Base-by-base conservation (phyloP, 2,329 filamentous ascomycete genomes). In the Talaromyces funiculosus region DNA sequence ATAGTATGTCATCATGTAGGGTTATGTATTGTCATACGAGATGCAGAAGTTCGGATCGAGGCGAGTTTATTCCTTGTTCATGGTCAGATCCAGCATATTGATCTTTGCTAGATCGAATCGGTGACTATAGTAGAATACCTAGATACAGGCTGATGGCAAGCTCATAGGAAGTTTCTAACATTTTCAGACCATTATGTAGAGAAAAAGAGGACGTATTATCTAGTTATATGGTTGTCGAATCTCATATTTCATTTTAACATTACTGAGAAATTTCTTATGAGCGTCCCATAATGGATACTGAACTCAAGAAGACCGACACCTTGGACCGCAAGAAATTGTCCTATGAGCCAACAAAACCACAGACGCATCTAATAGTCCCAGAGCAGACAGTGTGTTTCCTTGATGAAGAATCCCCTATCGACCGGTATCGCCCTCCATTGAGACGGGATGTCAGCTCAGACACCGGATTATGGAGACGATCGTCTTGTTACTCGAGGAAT, bases 401-500 rank as follows among this genome's bases (percentile, higher is more conserved):
- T 24, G 35, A 45, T 20, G 59, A 49, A 10, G 59, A 57, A 24
- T 61, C 53, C 3, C 59, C 59, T 22, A 55, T 61, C 22, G 59
- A 61, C 40, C 24, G 42, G 33, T 61, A 56, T 26, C 43, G 59
- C 9, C 59, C 53, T 12, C 37, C 20, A 16, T 45, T 42, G 43
- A 22, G 53, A 38, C 40, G 16, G 2, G 8, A 20, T 33, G 31
- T 26, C n/a, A 31, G 9, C 26, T 5, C 9, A 31, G n/a, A 49
- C n/a, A 26, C n/a, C 4, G 51, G 10, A 20, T 9, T 38, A 1
- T 16, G 24, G 14, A 49, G 38, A 14, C n/a, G 24, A 38, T 55
- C 59, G 18, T 61, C 59, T 33, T 57, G 42, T 26, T 61, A 57
- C n/a, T 61, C 59, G 4, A 57, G 33, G 20, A 31, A 53, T 2